phyloP scores from a whole-genome alignment of 441 rosid genomes.

The Brassica hybrid region DNA sequence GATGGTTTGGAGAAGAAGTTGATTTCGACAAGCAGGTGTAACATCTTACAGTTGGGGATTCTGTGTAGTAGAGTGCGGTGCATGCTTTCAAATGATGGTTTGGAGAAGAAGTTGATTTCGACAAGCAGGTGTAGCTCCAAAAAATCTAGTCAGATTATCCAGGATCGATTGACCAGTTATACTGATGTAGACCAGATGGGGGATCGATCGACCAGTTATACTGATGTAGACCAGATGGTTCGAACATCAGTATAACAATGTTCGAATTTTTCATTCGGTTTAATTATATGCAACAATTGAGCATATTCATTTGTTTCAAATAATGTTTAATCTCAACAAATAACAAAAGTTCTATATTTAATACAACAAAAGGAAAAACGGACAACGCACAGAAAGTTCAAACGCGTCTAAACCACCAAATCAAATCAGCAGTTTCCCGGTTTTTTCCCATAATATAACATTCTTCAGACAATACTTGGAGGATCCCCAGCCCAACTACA shows the following conservation, averaged over 20 bases:
- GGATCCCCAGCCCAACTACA: constrained; percentile 60
- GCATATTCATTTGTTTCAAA: constrained; percentile 25
- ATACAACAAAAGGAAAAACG: constrained; percentile 38
- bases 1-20: no score
- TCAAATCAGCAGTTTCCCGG: constrained; percentile 33
- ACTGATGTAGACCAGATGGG: no score
- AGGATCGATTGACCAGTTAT: no score
- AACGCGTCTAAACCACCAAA: constrained; percentile 31
- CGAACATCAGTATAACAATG: not conserved
- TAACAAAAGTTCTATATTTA: constrained; percentile 34
- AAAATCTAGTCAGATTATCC: no score
- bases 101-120: no score
- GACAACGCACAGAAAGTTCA: constrained; percentile 36
- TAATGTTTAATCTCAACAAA: constrained; percentile 30
- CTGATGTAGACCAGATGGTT: no score
- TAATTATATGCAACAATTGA: not conserved
- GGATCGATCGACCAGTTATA: no score
- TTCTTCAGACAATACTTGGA: constrained; percentile 75
- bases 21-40: no score
- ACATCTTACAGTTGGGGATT: no score
- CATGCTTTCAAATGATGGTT: no score
- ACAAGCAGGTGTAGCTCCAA: no score
- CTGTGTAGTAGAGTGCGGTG: no score
- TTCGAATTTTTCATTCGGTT: not conserved
- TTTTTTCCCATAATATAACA: constrained; percentile 37